These are phyloP conservation scores for Lathyrus aphaca DNA, from an alignment of 306 rosid genomes.

Conservation along the genomic window DNA sequence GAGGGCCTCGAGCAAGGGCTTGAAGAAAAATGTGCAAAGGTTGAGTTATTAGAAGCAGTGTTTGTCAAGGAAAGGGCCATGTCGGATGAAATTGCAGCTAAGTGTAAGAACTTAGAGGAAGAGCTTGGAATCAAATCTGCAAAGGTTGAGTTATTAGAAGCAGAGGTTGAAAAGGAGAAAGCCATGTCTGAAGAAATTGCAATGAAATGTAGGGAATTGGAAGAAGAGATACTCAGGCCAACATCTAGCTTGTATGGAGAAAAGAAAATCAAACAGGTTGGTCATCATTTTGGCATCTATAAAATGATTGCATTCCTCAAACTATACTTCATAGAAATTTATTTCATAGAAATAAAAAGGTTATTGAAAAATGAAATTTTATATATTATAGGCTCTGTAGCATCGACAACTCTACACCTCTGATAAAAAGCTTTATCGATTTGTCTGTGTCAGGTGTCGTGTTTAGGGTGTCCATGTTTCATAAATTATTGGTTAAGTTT, in stretches of 20 bases:
- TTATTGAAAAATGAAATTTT: not conserved
- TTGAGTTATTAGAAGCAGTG: constrained; percentile 56
- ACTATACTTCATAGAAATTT: not conserved
- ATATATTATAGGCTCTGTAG: not conserved
- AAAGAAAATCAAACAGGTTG: constrained; percentile 81
- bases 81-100: constrained; percentile 33
- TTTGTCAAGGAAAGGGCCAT: constrained; percentile 53
- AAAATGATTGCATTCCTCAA: not conserved
- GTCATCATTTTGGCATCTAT: constrained; percentile 35
- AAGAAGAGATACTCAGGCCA: constrained; percentile 56
- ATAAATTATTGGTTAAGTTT: not conserved
- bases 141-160: constrained; percentile 47
- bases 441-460: too few species aligned
- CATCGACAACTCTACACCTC: too few species aligned
- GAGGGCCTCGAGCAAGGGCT: constrained; percentile 60
- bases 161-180: constrained; percentile 62
- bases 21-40: constrained; percentile 49
- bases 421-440: too few species aligned
- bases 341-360: not conserved
- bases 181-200: constrained; percentile 31
- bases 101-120: constrained; percentile 55
- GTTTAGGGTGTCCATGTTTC: too few species aligned
- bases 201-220: constrained; percentile 39
- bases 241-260: constrained; percentile 51
- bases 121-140: constrained; percentile 59